These are phyloP conservation scores for Epichloe gansuensis DNA, from an alignment of 2,329 filamentous ascomycete genomes.

Conservation along the genomic window DNA sequence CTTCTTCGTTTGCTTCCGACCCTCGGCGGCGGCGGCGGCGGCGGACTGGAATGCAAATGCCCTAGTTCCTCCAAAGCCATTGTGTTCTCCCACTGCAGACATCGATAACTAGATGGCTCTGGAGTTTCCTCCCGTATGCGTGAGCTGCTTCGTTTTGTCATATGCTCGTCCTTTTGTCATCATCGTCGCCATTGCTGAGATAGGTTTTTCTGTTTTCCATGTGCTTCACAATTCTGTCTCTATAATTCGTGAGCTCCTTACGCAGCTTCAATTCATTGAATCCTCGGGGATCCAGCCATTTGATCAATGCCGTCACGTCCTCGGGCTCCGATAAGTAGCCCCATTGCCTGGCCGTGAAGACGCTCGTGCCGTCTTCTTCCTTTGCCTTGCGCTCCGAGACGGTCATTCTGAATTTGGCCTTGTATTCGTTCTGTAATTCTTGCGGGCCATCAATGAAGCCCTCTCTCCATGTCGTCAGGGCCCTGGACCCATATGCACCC, in stretches of 20 bases:
- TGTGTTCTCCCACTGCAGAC: conserved; percentile 43
- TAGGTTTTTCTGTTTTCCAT: conserved; percentile 75
- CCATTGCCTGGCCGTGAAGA: conserved; percentile 73
- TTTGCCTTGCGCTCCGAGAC: conserved; percentile 71
- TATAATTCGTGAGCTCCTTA: conserved; percentile 72
- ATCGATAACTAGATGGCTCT: conserved; percentile 35
- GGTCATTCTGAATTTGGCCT: conserved; percentile 65
- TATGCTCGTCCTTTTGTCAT: conserved; percentile 27
- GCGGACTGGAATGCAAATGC: conserved; percentile 43
- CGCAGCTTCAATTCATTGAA: conserved; percentile 75
- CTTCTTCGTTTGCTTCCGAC: conserved; percentile 40
- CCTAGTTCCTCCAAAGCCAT: conserved; percentile 45
- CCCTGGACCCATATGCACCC: conserved; percentile 95
- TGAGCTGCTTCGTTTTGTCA: conserved; percentile 30
- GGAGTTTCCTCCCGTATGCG: conserved; percentile 34
- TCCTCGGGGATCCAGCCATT: conserved; percentile 81
- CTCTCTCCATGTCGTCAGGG: conserved; percentile 75
- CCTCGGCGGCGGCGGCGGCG: conserved; percentile 34
- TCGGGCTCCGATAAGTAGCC: conserved; percentile 78
- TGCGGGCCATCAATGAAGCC: conserved; percentile 72
- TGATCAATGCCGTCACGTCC: conserved; percentile 64
- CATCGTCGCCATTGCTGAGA: conserved; percentile 28
- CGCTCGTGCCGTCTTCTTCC: conserved; percentile 74
- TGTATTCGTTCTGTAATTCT: conserved; percentile 64
- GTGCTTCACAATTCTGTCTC: conserved; percentile 61